phyloP scores from a whole-genome alignment of 371 early-diverging fungal species.

The Saksenaea oblongispora region DNA sequence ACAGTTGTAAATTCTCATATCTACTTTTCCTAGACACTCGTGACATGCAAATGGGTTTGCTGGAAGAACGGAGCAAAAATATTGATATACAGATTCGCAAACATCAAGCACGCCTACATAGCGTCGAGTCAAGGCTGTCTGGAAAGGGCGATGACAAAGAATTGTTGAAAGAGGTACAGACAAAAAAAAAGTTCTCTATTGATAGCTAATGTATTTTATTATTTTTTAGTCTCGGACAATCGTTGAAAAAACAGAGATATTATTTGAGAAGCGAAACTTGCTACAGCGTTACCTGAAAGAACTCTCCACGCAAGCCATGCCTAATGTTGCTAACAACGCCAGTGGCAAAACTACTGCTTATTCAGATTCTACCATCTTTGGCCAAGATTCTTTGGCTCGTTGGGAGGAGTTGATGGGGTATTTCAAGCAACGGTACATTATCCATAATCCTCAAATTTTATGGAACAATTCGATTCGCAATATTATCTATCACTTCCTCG shows the following conservation, averaged over 20 bases:
- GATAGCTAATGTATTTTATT: not conserved
- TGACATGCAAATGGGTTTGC: slow-evolving; percentile 54
- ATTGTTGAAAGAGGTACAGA: slow-evolving; percentile 30
- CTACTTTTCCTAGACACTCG: slow-evolving; percentile 46
- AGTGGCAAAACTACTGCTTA: slow-evolving; percentile 9
- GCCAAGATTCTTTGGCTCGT: slow-evolving; percentile 28
- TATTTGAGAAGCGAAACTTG: slow-evolving; percentile 48
- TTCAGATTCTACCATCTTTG: slow-evolving; percentile 35
- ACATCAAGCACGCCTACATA: slow-evolving; percentile 41
- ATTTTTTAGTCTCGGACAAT: slow-evolving; percentile 34
- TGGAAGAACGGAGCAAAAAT: slow-evolving; percentile 54
- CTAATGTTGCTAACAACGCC: slow-evolving; percentile 12
- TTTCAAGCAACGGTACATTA: slow-evolving; percentile 50
- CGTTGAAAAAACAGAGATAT: slow-evolving; percentile 42
- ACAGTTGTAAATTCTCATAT: not conserved
- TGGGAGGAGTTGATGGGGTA: slow-evolving; percentile 52
- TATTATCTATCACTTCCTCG: slow-evolving; percentile 46
- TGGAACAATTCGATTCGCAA: slow-evolving; percentile 58
- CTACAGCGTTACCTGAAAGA: slow-evolving; percentile 41
- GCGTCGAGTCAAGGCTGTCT: slow-evolving; percentile 35
- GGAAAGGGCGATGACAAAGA: slow-evolving; percentile 15
- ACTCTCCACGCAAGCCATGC: slow-evolving; percentile 27
- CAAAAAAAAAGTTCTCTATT: slow-evolving; percentile 10
- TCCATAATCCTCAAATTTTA: slow-evolving; percentile 53
- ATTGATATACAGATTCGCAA: slow-evolving; percentile 64